Conservation (phyloP, 441 rosid genomes). For the Melastoma candidum region DNA sequence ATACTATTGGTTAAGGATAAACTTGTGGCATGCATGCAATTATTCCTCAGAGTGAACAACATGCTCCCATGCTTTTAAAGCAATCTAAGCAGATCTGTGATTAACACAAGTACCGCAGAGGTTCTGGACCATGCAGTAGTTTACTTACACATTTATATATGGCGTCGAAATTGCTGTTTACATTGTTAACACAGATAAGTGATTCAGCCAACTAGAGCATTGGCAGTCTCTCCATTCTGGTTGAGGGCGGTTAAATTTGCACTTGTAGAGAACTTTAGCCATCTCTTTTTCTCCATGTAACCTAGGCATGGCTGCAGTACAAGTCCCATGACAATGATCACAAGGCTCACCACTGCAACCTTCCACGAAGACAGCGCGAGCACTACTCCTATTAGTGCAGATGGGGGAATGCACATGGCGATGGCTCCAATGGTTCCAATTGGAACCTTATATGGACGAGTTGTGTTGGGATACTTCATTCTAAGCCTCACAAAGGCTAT, state of each 20-base stretch:
- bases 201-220: conserved; percentile 2
- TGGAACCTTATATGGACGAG: conserved; percentile 4
- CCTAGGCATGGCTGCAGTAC: conserved; percentile 2
- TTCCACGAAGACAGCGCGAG: conserved; percentile 7
- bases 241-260: neutral
- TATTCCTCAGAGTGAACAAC: too few species aligned
- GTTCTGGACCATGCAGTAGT: too few species aligned
- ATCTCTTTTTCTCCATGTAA: conserved; percentile 1
- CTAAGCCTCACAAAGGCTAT: conserved; percentile 6
- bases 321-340: conserved; percentile 1
- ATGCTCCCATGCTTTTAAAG: too few species aligned
- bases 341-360: conserved; percentile 7
- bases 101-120: too few species aligned
- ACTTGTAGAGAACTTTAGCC: conserved; percentile 2
- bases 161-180: too few species aligned
- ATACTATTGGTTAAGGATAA: too few species aligned
- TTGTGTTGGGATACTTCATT: conserved; percentile 2
- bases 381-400: neutral
- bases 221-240: neutral
- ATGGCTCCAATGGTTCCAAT: conserved; percentile 4
- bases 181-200: too few species aligned
- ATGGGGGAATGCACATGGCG: conserved; percentile 3
- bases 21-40: too few species aligned
- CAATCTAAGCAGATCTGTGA: too few species aligned
- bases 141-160: too few species aligned